Percentiles rank a stretch among this genome's conserved stretches.
Conservation (phyloP, 495 filamentous ascomycete genomes). For the Talaromyces wortmannii region DNA sequence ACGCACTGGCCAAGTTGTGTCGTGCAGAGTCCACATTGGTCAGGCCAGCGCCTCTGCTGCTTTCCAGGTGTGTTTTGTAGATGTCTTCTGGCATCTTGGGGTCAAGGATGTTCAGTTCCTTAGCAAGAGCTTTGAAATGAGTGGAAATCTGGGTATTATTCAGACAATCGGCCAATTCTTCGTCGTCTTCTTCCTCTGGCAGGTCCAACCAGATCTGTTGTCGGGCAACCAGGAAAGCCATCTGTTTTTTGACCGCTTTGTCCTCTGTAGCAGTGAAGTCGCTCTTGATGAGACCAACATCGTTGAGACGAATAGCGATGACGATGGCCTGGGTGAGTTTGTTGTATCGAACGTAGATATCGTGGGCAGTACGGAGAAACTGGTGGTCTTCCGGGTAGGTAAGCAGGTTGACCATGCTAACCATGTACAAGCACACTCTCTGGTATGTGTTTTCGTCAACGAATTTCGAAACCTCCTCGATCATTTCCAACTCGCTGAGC, state of each 20-base stretch:
- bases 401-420: slow-evolving; percentile 96
- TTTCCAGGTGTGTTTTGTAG: slow-evolving; percentile 98
- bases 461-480: slow-evolving; percentile 81
- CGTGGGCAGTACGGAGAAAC: slow-evolving; percentile 85
- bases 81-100: slow-evolving; percentile 98
- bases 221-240: slow-evolving; percentile 86
- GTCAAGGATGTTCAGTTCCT: slow-evolving; percentile 94
- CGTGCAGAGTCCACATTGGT: slow-evolving; percentile 92
- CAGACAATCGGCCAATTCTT: slow-evolving; percentile 71
- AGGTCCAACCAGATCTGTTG: slow-evolving; percentile 83
- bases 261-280: slow-evolving; percentile 78
- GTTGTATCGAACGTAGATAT: slow-evolving; percentile 87
- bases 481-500: slow-evolving; percentile 93
- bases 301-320: slow-evolving; percentile 88
- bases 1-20: slow-evolving; percentile 91
- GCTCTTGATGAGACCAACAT: slow-evolving; percentile 67
- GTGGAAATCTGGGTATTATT: slow-evolving; percentile 83
- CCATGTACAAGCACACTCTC: slow-evolving; percentile 94
- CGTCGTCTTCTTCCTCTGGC: slow-evolving; percentile 57
- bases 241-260: slow-evolving; percentile 79
- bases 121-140: slow-evolving; percentile 88
- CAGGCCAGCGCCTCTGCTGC: slow-evolving; percentile 79
- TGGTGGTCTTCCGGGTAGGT: slow-evolving; percentile 95
- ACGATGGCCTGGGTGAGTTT: slow-evolving; percentile 89
- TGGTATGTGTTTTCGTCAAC: slow-evolving; percentile 91